These are phyloP conservation scores for Anethum foeniculum DNA, from an alignment of 140 eudicot species.

Conservation along the genomic window DNA sequence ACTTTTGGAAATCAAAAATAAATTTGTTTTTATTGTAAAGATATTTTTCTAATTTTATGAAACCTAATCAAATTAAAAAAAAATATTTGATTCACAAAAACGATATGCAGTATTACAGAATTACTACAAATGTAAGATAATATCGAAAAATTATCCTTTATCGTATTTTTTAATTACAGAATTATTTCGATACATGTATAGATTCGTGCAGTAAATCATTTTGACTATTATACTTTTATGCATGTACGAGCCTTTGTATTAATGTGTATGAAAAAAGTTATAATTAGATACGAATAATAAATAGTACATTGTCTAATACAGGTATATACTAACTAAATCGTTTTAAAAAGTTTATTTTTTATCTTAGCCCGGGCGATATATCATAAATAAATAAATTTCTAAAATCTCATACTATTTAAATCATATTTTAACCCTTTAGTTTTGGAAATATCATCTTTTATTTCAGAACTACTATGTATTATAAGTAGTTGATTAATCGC, in stretches of 20 bases:
- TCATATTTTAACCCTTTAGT: neutral
- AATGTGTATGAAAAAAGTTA: neutral
- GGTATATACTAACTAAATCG: neutral
- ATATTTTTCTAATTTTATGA: too few relatives aligned
- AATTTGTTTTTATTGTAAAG: too few relatives aligned
- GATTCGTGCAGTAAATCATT: too few relatives aligned
- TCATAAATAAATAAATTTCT: neutral
- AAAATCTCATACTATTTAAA: neutral
- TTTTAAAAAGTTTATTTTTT: neutral
- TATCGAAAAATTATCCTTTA: too few relatives aligned
- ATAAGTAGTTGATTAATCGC: neutral
- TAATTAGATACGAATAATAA: neutral
- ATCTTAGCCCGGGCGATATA: neutral
- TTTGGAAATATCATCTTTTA: neutral
- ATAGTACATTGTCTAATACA: neutral
- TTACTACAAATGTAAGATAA: too few relatives aligned
- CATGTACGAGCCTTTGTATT: neutral
- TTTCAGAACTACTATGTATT: neutral
- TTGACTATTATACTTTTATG: neutral
- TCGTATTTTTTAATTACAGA: too few relatives aligned
- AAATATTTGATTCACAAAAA: too few relatives aligned
- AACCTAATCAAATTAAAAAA: too few relatives aligned
- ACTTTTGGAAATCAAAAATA: too few relatives aligned
- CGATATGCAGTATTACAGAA: too few relatives aligned
- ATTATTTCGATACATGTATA: too few relatives aligned